Evolutionary conservation across 2,329 filamentous ascomycete genomes (phyloP), one percentile per base, ranked within the genome.

Genomic region (Dactylellina cionopaga): DNA sequence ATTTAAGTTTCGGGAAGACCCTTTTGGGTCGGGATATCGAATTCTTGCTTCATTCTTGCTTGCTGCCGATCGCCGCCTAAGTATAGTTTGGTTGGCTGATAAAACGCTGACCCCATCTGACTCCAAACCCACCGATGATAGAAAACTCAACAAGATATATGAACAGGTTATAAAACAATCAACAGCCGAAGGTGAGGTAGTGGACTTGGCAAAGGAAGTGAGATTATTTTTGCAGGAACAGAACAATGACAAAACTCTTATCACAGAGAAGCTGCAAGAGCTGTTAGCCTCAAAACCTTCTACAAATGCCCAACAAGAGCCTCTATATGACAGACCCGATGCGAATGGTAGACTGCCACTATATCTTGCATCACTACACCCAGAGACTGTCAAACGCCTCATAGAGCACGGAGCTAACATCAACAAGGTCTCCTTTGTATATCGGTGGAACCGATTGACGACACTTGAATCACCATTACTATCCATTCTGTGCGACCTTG

Each of bases 321-420:
- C 15, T 7, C 9, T 52, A 13, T 47, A 17, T 15, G 33, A 62
- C 15, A 9, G 19, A 31, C 58, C 58, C 3, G 46, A 62, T 51
- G 3, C 15, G 5, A 15, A 6, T 10, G 43, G 43, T 6, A 11
- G 46, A 10, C 27, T 52, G n/a, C 58, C 58, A 13, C 25, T 62
- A 22, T 52, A 51, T 24, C 31, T 62, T 4, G 58, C 58, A 13
- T 22, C 44, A 5, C 17, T n/a, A 15, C 43, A 39, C n/a, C 58
- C 58, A 15, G 46, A 52, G 19, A 56, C 37, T 15, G 13, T 56
- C 24, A 24, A 39, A 31, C 25, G 52, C n/a, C 35, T 56, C n/a
- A 37, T 56, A 5, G 31, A 19, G 10, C 24, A 44, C 31, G 52
- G 52, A 2, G 52, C 49, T 5, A 22, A 54, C n/a, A 10, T 54